Evolutionary conservation across 2,329 filamentous ascomycete genomes (phyloP), one percentile per base, ranked within the genome.

Genomic region (Metarhizium sp.): DNA sequence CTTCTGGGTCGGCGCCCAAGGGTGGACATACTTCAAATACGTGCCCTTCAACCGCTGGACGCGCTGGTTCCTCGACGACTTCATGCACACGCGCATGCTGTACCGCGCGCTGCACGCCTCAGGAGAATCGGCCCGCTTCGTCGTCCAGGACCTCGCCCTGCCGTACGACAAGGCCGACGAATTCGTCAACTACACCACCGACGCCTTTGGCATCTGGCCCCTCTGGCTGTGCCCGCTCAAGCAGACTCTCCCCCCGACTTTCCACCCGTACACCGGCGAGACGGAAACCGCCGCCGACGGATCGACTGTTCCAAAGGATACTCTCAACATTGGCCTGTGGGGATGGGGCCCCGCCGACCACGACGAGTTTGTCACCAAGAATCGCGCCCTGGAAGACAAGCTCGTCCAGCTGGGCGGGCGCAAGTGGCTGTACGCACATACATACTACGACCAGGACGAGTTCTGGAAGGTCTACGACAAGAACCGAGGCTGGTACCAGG

Each of bases 341-440:
- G 90, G 89, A 10, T 88, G 85, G 68, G 88, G 87, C 7, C 82
- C 86, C 2, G 67, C 74, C 2, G 67, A 79, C 51, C 71, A 72
- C 40, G 68, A 71, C 1, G 75, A 77, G n/a, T 92, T 92, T 63
- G 75, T 92, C 2, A 67, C 71, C 43, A 81, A 82, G 61, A 95
- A 95, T 70, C 80, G 86, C 36, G 77, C 77, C 47, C 76, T 95
- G 20, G 90, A 95, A 72, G 71, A 74, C 20, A 86, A 87, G 65
- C 79, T 92, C 4, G 74, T 75, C 50, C 77, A 82, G 60, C 78
- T 94, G 1, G 84, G 85, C 50, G 90, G 90, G 2, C 82, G 87
- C 74, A 95, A 95, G 73, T 94, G 89, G 87, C 75, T 95, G 13
- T 95, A 95, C 69, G 89, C 90, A 2, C 87, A 92, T 64, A 87